Evolutionary conservation across 164 flowering plant genomes (phyloP).

Genomic region (Aristolochia contorta): DNA sequence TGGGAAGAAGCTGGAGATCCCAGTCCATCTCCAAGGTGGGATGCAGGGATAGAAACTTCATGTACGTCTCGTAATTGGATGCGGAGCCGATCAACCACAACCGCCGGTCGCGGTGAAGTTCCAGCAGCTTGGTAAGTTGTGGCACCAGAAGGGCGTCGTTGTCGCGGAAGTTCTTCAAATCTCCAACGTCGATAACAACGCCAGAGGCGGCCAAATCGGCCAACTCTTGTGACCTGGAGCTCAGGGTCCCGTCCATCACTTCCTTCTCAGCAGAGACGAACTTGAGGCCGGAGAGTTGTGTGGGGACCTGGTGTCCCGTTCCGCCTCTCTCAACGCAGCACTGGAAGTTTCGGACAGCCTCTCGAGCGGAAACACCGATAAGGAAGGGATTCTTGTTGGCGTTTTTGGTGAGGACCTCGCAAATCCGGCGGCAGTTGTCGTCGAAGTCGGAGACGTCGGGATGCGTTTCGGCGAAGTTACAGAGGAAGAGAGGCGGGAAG

Average conservation of each 20-base stretch:
- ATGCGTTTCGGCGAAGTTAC: constrained; percentile 29
- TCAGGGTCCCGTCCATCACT: constrained; percentile 20
- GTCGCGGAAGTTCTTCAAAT: constrained; percentile 39
- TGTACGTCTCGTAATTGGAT: constrained; percentile 49
- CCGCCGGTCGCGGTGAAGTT: constrained; percentile 27
- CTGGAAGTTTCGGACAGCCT: constrained; percentile 40
- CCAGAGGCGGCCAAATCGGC: constrained; percentile 24
- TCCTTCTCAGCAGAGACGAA: constrained; percentile 38
- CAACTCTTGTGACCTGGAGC: constrained; percentile 6
- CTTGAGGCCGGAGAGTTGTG: constrained; percentile 36
- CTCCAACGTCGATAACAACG: constrained; percentile 60
- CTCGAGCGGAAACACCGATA: constrained; percentile 53
- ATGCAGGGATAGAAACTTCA: constrained; percentile 43
- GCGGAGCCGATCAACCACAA: constrained; percentile 68
- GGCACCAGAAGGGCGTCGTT: constrained; percentile 31
- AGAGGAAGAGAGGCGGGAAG: constrained; percentile 53
- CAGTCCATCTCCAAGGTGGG: constrained; percentile 78
- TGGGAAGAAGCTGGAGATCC: constrained; percentile 73
- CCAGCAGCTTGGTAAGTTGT: constrained; percentile 39
- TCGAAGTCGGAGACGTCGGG: constrained; percentile 24
- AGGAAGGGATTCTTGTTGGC: constrained; percentile 70
- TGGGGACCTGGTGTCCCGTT: constrained; percentile 20
- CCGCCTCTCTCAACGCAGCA: constrained; percentile 31
- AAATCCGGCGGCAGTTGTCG: constrained; percentile 44
- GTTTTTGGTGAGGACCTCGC: constrained; percentile 44